These are phyloP conservation scores for Boletus tomentosulus DNA, from an alignment of 768 basidiomycete species.

Conservation along the genomic window DNA sequence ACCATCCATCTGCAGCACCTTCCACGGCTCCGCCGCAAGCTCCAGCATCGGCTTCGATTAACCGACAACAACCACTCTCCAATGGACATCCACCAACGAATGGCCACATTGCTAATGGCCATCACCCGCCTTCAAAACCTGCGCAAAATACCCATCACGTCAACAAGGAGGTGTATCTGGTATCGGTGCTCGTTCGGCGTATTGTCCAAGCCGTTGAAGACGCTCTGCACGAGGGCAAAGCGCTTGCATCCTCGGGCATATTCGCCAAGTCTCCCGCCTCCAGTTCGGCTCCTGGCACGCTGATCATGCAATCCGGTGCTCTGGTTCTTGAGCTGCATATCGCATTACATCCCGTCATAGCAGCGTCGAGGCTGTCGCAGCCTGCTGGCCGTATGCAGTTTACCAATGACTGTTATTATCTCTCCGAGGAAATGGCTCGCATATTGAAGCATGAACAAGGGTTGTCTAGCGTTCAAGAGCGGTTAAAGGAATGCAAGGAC, in stretches of 20 bases:
- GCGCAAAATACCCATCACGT: conserved; percentile 14
- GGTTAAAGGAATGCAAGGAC: conserved; percentile 47
- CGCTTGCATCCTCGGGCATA: conserved; percentile 55
- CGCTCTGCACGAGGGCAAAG: conserved; percentile 61
- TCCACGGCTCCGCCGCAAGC: conserved; percentile 24
- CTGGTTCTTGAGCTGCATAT: conserved; percentile 75
- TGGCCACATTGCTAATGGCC: conserved; percentile 17
- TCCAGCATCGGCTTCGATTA: conserved; percentile 51
- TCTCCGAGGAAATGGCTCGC: conserved; percentile 46
- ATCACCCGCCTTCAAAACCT: conserved; percentile 14
- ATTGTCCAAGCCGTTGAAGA: conserved; percentile 56
- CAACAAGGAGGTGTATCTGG: conserved; percentile 50
- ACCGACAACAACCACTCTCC: conserved; percentile 42
- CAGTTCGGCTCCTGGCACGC: conserved; percentile 41
- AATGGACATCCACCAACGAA: conserved; percentile 18
- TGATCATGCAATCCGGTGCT: conserved; percentile 58
- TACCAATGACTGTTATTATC: conserved; percentile 77
- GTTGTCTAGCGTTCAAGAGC: conserved; percentile 36
- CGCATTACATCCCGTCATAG: conserved; percentile 70
- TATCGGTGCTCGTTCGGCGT: conserved; percentile 53
- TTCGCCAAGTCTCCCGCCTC: conserved; percentile 36
- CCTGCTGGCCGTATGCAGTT: conserved; percentile 64
- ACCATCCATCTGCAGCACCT: conserved; percentile 26
- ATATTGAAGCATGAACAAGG: conserved; percentile 28
- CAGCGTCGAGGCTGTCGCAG: conserved; percentile 43